A percentile compares a stretch with the other conserved stretches of the same genome.
These are phyloP conservation scores for Mycocentrospora acerina DNA, from an alignment of 2,329 filamentous ascomycete genomes.

Conservation along the genomic window DNA sequence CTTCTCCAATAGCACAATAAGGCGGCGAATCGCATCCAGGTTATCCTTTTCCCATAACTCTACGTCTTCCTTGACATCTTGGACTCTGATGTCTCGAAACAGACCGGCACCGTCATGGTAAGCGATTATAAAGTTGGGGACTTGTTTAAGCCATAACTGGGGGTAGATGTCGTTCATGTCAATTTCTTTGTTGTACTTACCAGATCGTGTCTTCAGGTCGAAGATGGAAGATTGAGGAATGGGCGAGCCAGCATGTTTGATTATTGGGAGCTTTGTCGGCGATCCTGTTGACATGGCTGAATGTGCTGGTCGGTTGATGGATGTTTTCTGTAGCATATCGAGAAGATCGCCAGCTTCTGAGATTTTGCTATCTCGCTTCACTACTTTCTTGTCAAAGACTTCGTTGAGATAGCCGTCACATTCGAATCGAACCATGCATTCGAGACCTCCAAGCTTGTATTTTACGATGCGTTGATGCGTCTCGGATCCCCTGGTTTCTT, in stretches of 20 bases:
- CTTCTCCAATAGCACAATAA: slow-evolving; percentile 33
- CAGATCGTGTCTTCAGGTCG: slow-evolving; percentile 55
- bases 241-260: slow-evolving; percentile 19
- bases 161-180: slow-evolving; percentile 47
- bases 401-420: slow-evolving; percentile 55
- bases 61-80: slow-evolving; percentile 41
- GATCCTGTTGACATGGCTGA: neutral
- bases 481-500: slow-evolving; percentile 54
- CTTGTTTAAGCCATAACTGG: slow-evolving; percentile 54
- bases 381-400: too few relatives aligned
- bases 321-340: slow-evolving; percentile 9
- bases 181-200: slow-evolving; percentile 29
- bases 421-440: slow-evolving; percentile 56
- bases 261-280: slow-evolving; percentile 10
- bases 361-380: too few relatives aligned
- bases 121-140: slow-evolving; percentile 54
- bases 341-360: slow-evolving; percentile 11
- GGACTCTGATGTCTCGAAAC: slow-evolving; percentile 48
- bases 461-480: slow-evolving; percentile 63
- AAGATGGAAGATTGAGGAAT: slow-evolving; percentile 51
- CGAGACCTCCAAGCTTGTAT: slow-evolving; percentile 59
- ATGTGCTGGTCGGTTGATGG: slow-evolving; percentile 4
- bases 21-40: slow-evolving; percentile 22
- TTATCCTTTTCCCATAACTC: slow-evolving; percentile 48
- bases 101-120: slow-evolving; percentile 48